These are phyloP conservation scores for Corchorus capsularis DNA, from an alignment of 345 rosid species.

Conservation along the genomic window DNA sequence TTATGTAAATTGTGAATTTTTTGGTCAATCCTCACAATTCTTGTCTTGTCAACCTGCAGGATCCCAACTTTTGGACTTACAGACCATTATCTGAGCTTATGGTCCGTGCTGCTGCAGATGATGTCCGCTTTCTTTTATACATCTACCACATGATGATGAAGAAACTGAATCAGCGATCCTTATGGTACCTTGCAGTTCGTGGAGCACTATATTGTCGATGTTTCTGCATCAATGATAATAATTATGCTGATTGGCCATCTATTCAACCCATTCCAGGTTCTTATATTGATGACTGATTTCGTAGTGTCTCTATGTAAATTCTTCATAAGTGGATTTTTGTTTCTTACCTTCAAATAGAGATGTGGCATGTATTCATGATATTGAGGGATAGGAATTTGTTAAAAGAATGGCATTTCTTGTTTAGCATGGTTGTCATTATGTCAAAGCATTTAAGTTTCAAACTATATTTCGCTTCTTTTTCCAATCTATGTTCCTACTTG, in stretches of 20 bases:
- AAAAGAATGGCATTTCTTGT: background rate
- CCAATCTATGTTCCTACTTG: background rate
- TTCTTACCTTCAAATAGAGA: background rate
- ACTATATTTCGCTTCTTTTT: too few relatives aligned
- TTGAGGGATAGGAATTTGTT: background rate
- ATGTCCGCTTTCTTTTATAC: constrained; percentile 85
- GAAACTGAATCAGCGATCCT: constrained; percentile 65
- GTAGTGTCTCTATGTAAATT: background rate
- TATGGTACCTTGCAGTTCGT: constrained; percentile 83
- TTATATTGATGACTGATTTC: background rate
- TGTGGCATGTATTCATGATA: background rate
- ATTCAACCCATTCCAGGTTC: constrained; percentile 78
- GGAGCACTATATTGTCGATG: constrained; percentile 83
- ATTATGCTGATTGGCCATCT: constrained; percentile 77
- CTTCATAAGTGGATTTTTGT: background rate
- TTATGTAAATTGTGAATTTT: background rate
- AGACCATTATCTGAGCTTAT: constrained; percentile 84
- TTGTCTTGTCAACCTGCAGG: constrained; percentile 44
- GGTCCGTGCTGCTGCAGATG: constrained; percentile 96
- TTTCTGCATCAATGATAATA: constrained; percentile 75
- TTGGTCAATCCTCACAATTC: background rate
- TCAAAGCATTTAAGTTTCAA: background rate
- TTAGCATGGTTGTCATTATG: background rate
- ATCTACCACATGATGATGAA: constrained; percentile 80
- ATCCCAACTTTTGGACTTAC: constrained; percentile 82